A percentile compares a stretch with the other conserved stretches of the same genome.
Evolutionary conservation across 1,284 basidiomycete genomes (phyloP).

Genomic region (Cryptococcus amylolentus): DNA sequence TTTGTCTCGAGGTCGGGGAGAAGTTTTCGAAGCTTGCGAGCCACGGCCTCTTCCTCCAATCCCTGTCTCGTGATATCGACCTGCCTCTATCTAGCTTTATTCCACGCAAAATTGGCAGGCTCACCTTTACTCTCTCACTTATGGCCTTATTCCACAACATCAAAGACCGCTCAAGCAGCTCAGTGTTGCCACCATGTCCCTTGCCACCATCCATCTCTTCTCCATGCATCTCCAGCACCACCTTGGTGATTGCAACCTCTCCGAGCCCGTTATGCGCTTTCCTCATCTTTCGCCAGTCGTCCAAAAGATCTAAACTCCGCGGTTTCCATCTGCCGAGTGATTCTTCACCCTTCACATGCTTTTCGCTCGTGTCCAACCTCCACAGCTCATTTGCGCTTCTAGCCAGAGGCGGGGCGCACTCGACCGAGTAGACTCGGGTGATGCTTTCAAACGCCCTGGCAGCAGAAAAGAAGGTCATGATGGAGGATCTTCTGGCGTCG

Average conservation of each 20-base stretch:
- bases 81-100: constrained; percentile 5
- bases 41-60: constrained; percentile 52
- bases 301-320: constrained; percentile 77
- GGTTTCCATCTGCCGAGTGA: constrained; percentile 75
- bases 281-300: constrained; percentile 72
- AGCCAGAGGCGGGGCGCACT: constrained; percentile 77
- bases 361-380: constrained; percentile 89
- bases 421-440: constrained; percentile 71
- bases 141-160: constrained; percentile 77
- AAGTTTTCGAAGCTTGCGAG: constrained; percentile 53
- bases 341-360: constrained; percentile 90
- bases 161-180: constrained; percentile 62
- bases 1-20: constrained; percentile 49
- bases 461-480: constrained; percentile 70
- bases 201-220: constrained; percentile 12
- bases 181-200: constrained; percentile 48
- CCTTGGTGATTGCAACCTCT: constrained; percentile 83
- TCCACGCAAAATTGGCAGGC: constrained; percentile 15
- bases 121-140: constrained; percentile 69
- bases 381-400: constrained; percentile 85
- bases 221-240: constrained; percentile 58
- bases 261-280: constrained; percentile 69
- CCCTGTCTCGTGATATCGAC: constrained; percentile 52
- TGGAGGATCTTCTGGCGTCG: constrained; percentile 70
- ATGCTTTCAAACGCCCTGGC: constrained; percentile 58